phyloP scores from a whole-genome alignment of 768 basidiomycete species.

The Kwoniella botswanensis region DNA sequence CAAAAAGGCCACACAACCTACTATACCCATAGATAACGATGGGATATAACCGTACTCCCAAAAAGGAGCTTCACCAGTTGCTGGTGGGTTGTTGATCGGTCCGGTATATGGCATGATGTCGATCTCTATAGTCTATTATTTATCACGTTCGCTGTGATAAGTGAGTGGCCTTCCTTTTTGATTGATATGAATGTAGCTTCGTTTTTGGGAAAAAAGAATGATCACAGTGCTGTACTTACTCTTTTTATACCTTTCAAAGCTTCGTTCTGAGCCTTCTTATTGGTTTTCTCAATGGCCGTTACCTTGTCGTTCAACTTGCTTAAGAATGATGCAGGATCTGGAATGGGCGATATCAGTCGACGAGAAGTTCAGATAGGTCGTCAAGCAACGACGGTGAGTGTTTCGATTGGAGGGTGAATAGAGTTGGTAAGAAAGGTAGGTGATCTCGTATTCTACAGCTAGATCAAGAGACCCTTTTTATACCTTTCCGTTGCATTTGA shows the following conservation, averaged over 20 bases:
- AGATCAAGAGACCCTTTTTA: not conserved
- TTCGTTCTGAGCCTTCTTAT: not conserved
- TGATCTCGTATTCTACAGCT: not conserved
- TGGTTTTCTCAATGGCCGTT: not conserved
- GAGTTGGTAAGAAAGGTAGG: not conserved
- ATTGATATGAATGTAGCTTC: too few relatives aligned
- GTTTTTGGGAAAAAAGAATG: too few relatives aligned
- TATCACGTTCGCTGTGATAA: not conserved
- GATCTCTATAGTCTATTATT: not conserved
- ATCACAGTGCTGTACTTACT: too few relatives aligned
- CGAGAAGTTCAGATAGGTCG: not conserved
- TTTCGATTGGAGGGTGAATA: not conserved
- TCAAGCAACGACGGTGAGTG: not conserved
- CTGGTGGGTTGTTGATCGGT: constrained; percentile 9
- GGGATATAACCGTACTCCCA: constrained; percentile 42
- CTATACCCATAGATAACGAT: constrained; percentile 38
- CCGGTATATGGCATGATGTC: constrained; percentile 16
- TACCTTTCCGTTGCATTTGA: not conserved
- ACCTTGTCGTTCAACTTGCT: not conserved
- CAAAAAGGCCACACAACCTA: constrained; percentile 36
- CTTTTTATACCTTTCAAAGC: not conserved
- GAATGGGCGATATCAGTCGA: not conserved
- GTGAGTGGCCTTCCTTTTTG: too few relatives aligned
- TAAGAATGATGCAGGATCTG: not conserved
- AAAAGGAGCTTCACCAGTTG: constrained; percentile 11